Conservation (phyloP, 2,329 filamentous ascomycete genomes). For the Aspergillus hortae region DNA sequence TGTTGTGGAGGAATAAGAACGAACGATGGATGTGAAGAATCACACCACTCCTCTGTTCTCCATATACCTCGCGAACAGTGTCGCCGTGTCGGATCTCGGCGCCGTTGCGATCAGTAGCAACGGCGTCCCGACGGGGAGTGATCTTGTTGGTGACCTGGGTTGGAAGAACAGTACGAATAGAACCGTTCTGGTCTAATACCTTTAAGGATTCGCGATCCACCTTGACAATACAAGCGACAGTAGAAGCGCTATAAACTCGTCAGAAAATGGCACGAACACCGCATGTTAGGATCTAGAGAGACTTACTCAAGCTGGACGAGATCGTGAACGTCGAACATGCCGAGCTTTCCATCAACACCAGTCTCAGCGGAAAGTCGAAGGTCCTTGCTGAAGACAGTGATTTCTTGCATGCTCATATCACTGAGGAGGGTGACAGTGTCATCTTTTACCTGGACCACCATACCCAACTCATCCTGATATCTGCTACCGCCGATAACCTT, state of each 20-base stretch:
- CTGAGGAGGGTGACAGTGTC: constrained; percentile 91
- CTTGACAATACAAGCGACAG: constrained; percentile 89
- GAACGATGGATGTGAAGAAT: constrained; percentile 92
- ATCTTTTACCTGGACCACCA: constrained; percentile 90
- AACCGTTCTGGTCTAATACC: constrained; percentile 86
- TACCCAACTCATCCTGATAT: constrained; percentile 91
- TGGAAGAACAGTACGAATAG: constrained; percentile 75
- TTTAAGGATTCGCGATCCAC: constrained; percentile 90
- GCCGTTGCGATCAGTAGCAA: constrained; percentile 88
- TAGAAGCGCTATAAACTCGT: constrained; percentile 59
- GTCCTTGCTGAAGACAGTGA: constrained; percentile 98
- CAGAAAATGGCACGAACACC: constrained; percentile 18
- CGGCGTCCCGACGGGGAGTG: constrained; percentile 74
- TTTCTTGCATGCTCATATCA: constrained; percentile 87
- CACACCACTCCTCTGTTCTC: constrained; percentile 79
- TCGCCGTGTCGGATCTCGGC: constrained; percentile 91
- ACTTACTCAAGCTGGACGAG: constrained; percentile 83
- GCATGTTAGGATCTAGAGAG: neutral
- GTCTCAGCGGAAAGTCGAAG: constrained; percentile 89
- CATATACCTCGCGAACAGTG: constrained; percentile 84
- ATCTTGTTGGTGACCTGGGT: constrained; percentile 91
- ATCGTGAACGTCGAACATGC: constrained; percentile 88
- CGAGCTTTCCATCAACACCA: constrained; percentile 75
- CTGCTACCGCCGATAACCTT: constrained; percentile 96
- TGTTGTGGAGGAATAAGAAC: constrained; percentile 86